A percentile compares a stretch with the other conserved stretches of the same genome.
Evolutionary conservation across 768 basidiomycete genomes (phyloP).

Genomic region (Collybiopsis luxurians): DNA sequence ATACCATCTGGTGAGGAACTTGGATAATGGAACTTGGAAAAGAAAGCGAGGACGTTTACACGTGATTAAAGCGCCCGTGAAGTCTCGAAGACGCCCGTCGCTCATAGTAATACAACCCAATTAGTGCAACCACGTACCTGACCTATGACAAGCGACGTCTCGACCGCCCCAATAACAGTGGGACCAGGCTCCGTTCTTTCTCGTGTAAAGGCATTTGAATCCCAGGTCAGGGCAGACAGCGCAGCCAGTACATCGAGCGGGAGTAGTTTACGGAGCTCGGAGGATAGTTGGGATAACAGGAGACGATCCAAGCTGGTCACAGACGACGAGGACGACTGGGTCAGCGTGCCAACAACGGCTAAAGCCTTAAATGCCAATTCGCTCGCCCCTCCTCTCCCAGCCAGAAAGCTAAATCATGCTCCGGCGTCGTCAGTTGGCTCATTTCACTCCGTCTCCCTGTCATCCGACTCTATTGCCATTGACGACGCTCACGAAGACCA

Average conservation of each 20-base stretch:
- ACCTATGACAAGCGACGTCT: neutral
- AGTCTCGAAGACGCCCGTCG: too few relatives aligned
- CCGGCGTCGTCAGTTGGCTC: slow-evolving; percentile 75
- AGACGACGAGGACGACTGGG: slow-evolving; percentile 2
- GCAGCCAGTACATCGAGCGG: neutral
- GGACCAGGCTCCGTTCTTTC: neutral
- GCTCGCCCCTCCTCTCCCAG: slow-evolving; percentile 60
- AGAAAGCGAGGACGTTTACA: too few relatives aligned
- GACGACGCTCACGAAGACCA: slow-evolving; percentile 40
- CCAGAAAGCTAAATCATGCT: slow-evolving; percentile 62
- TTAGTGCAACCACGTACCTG: neutral
- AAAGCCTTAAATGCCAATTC: neutral
- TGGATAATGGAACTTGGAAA: too few relatives aligned
- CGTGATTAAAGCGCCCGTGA: too few relatives aligned
- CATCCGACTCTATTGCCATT: slow-evolving; percentile 53
- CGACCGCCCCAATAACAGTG: neutral
- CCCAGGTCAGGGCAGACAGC: neutral
- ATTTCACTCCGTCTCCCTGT: slow-evolving; percentile 81
- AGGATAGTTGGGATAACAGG: neutral
- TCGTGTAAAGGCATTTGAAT: neutral
- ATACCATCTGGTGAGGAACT: too few relatives aligned
- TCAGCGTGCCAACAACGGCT: neutral
- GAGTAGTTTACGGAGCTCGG: neutral
- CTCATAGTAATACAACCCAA: too few relatives aligned
- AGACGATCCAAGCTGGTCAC: slow-evolving; percentile 1